These are phyloP conservation scores for Psidium guajava DNA, from an alignment of 345 rosid species.

Conservation along the genomic window DNA sequence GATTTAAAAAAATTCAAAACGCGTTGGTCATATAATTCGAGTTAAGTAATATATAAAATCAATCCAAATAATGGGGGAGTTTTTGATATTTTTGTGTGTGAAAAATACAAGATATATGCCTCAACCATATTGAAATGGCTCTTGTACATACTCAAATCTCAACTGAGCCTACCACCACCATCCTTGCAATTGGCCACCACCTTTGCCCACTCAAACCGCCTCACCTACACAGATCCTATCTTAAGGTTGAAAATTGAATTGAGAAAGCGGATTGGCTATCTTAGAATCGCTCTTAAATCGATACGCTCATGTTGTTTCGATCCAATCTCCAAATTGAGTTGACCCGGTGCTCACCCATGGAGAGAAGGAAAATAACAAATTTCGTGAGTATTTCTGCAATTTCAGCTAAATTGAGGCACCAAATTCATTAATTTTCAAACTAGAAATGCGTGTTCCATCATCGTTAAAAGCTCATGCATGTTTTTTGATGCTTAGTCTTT, in stretches of 20 bases:
- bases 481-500: not conserved
- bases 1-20: not conserved
- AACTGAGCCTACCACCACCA: not conserved
- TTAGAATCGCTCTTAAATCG: not conserved
- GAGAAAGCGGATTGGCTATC: rapidly evolving
- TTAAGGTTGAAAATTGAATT: not conserved
- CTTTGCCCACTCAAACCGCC: not conserved
- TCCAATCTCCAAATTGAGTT: rapidly evolving
- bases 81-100: not conserved
- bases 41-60: not conserved
- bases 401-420: not conserved
- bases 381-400: not conserved
- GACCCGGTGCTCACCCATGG: rapidly evolving
- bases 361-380: not conserved
- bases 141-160: not conserved
- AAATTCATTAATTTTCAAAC: not conserved
- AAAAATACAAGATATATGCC: not conserved
- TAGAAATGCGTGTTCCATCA: not conserved
- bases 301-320: rapidly evolving
- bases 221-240: not conserved
- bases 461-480: not conserved
- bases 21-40: not conserved
- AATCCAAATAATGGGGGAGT: not conserved
- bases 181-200: not conserved
- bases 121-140: not conserved